Base-by-base conservation (phyloP, 208 protist genomes). In the Trypanosoma boissoni region DNA sequence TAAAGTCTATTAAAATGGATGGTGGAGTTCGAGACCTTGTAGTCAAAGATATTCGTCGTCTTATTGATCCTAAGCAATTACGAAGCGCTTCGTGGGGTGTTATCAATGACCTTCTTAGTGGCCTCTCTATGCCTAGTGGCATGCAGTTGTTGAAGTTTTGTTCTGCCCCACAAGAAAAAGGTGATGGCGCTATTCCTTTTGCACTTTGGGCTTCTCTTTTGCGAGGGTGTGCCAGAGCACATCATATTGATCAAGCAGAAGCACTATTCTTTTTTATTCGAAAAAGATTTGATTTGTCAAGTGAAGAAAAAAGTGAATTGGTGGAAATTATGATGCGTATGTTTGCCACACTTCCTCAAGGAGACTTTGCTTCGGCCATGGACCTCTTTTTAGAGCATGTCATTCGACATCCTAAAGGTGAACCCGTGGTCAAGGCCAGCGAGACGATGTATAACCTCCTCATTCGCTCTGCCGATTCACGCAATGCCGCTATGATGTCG, bases 291-390 rank as follows among this genome's bases (percentile, higher is more conserved):
- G 4, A 27, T 10, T 68, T 91, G 2, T 60, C 53, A 2, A 43
- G 36, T 26, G 36, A 34, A 26, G 68, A 92, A 62, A 90, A 91
- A 65, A 64, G 80, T 0, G 83, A 95, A 65, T 62, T 95, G 48
- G 66, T 95, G 28, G 85, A 90, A 41, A 92, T 95, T 52, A 86
- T 92, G 80, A 81, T 95, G 69, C 79, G 85, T 32, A 92, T 95
- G 88, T 91, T 91, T 75, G 74, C 75, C 3, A 88, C 85, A 0
- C 66, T 92, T 46, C 55, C 76, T 6, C 72, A 79, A 8, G 42
- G 77, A 4, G 88, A 95, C 68, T 92, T 79, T 41, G 56, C 80
- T 24, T 89, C 83, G 27, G 68, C 83, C 1, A 34, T 88, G 34
- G 31, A 76, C 36, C 18, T 89, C 10, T 95, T 92, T 60, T 36